Base-by-base conservation (phyloP, 23 red algal species). In the Cyanidioschyzon merolae region DNA sequence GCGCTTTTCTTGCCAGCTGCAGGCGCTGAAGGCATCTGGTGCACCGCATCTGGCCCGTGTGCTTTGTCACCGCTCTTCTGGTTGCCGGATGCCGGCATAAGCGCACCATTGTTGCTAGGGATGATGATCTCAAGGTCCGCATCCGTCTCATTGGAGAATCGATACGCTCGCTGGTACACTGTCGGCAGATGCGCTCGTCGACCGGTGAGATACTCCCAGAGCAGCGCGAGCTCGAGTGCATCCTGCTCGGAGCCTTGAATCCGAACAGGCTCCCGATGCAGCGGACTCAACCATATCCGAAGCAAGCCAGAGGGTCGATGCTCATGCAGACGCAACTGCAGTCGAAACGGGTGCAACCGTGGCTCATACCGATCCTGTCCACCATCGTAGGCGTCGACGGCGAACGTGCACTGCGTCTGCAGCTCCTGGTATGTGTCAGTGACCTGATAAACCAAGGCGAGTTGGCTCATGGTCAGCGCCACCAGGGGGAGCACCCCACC, bases 181-280 rank as follows among this genome's bases (percentile, higher is more conserved):
- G 21, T 3, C 30, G 63, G 63, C 63, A 71, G 32, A 35, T 15
- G 7, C n/a, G 63, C 63, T 3, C 63, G 63, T 27, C 63, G 63
- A 7, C 21, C n/a, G 7, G 12, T 12, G n/a, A 71, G 12, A 27
- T 71, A 71, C 63, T 71, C n/a, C 12, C 32, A 15, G 21, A 71
- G 21, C 12, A 25, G 16, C 12, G 7, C 3, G n/a, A 71, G 63
- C 63, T 71, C 63, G 29, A 25, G 32, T 7, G 7, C 3, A 27
- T 71, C 63, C 63, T 71, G 63, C 63, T 71, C 63, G 12, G 63
- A 71, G 63, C 63, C 63, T 7, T 25, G 32, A 25, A 71, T 25
- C 12, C 63, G 63, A 7, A 71, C 12, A 7, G 63, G 63, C 29
- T 71, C n/a, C 63, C 32, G n/a, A 25, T 25, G 29, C n/a, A 32